Percentiles rank a stretch among this genome's conserved stretches.
Conservation (phyloP, 805 yeast species). For the Yamadazyma sp. region DNA sequence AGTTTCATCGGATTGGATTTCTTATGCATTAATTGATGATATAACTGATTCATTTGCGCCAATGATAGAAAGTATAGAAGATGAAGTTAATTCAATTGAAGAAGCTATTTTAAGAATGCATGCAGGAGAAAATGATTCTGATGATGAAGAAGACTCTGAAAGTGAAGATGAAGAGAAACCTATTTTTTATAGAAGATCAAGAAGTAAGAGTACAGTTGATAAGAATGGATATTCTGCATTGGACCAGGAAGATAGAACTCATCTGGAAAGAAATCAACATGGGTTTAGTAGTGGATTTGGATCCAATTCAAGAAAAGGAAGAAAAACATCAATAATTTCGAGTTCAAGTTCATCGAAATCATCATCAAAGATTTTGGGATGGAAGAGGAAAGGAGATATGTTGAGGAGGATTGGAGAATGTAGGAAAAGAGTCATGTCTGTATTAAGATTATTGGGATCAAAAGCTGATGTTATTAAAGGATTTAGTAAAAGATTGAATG, state of each 20-base stretch:
- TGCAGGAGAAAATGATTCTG: conserved; percentile 54
- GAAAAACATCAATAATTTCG: conserved; percentile 6
- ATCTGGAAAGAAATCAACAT: too few relatives aligned
- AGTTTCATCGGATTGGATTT: conserved; percentile 94
- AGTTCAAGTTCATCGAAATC: conserved; percentile 11
- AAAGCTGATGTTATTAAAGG: conserved; percentile 98
- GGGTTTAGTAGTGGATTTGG: too few relatives aligned
- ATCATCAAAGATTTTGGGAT: conserved; percentile 50
- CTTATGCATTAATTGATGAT: conserved; percentile 94
- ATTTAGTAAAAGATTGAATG: conserved; percentile 79
- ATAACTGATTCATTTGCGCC: conserved; percentile 98
- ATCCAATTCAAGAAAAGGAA: conserved; percentile 3
- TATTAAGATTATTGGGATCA: conserved; percentile 77
- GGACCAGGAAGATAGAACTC: conserved; percentile 6
- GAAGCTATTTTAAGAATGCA: conserved; percentile 88
- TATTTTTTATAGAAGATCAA: conserved; percentile 30
- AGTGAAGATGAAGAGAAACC: conserved; percentile 18
- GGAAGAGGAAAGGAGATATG: conserved; percentile 95
- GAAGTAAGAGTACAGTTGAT: conserved; percentile 40
- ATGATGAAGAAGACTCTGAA: conserved; percentile 32
- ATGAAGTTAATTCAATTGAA: conserved; percentile 91
- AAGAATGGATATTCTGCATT: conserved; percentile 10
- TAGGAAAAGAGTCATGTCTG: conserved; percentile 89
- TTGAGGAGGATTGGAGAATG: conserved; percentile 92
- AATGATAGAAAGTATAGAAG: conserved; percentile 89